Base-by-base conservation (phyloP, 1,139 yeast genomes). In the Kluyveromyces sp. region DNA sequence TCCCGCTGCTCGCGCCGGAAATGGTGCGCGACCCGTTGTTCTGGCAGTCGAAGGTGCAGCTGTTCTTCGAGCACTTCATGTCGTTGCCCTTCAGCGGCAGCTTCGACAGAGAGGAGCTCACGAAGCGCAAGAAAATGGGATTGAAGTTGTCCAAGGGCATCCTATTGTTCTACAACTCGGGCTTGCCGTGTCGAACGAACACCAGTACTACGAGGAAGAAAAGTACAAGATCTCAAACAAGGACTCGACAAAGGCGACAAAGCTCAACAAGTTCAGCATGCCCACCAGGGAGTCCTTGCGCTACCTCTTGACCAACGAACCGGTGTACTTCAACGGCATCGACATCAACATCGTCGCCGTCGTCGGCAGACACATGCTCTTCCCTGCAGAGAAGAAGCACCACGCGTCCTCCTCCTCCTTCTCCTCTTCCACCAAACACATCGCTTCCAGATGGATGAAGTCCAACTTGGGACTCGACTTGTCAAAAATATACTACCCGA, bases 21-120 rank as follows among this genome's bases (percentile, higher is more conserved):
- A 47, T 63, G 38, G 62, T 77, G 2, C 74, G 74, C 48, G 81
- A 78, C 53, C 65, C 67, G 25, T 67, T 68, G 43, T 86, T 90
- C 59, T 90, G 97, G 97, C 78, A 78, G 49, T 72, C 72, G 41
- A 82, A 83, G 35, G 82, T 88, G 0, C 96, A 89, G 63, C 80
- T 80, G 36, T 88, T 89, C 60, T 75, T 84, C 56, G 94, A 87
- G 59, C 77, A 81, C 49, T 81, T 90, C 65, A 84, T 85, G 61
- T 67, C 73, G 31, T 79, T 85, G 61, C 78, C 79, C 37, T 77
- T 89, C 47, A 78, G 84, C 53, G 76, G 84, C 25, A 75, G 83
- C 27, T 84, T 81, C 47, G 86, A 92, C 54, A 70, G 85, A 36
- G 87, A 83, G 21, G 80, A 81, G 52, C 68, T 77, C 33, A 83